Conservation (phyloP, 2,329 filamentous ascomycete species). For the Lachnellula suecica region DNA sequence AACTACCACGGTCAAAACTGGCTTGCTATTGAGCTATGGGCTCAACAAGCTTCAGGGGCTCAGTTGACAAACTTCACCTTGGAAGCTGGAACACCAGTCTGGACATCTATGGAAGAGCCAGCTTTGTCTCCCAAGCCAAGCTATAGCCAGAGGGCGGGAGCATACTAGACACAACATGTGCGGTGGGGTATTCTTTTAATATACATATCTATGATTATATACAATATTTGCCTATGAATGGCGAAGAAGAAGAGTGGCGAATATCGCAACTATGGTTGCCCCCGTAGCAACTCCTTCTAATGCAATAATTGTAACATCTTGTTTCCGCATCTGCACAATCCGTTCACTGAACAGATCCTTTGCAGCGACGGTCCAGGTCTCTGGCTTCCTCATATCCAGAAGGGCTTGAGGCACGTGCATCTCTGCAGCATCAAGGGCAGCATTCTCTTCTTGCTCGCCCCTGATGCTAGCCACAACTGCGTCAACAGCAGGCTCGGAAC, state of each 20-base stretch:
- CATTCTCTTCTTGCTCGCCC: constrained; percentile 9
- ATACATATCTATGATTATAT: constrained; percentile 24
- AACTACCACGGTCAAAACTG: constrained; percentile 71
- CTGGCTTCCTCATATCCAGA: constrained; percentile 16
- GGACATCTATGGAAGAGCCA: constrained; percentile 25
- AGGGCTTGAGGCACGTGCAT: constrained; percentile 18
- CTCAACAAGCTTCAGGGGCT: constrained; percentile 35
- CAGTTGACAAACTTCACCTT: constrained; percentile 27
- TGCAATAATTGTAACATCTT: constrained; percentile 68
- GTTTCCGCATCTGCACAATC: constrained; percentile 61
- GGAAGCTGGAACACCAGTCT: constrained; percentile 21
- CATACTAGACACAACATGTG: constrained; percentile 21
- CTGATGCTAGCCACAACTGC: constrained; percentile 21
- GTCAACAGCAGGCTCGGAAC: constrained; percentile 22
- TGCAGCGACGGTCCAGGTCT: constrained; percentile 48
- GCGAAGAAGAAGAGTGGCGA: constrained; percentile 30
- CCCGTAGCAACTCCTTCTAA: constrained; percentile 67
- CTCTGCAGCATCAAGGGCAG: constrained; percentile 16
- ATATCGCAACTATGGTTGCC: constrained; percentile 54
- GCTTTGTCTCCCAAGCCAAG: constrained; percentile 22
- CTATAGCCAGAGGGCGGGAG: constrained; percentile 26
- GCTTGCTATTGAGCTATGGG: constrained; percentile 68
- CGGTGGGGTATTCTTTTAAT: constrained; percentile 16
- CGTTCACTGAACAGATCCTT: constrained; percentile 66
- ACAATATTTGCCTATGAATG: constrained; percentile 20